These are phyloP conservation scores for Trichoderma lentiforme DNA, from an alignment of 2,329 filamentous ascomycete genomes.

Conservation along the genomic window DNA sequence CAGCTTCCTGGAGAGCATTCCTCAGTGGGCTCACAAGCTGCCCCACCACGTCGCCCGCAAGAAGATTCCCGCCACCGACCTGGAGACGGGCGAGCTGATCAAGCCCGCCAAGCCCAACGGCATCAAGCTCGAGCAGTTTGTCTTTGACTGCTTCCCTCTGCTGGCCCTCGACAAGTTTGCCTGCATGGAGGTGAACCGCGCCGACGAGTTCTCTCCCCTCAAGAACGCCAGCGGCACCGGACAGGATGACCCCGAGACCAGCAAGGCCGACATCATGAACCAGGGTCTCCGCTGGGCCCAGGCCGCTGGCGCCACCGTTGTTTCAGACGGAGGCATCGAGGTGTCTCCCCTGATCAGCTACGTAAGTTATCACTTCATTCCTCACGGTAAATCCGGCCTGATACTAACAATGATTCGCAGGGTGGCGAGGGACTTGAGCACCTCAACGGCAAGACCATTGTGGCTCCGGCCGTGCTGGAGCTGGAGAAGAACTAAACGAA, in stretches of 20 bases:
- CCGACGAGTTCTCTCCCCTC: conserved; percentile 96
- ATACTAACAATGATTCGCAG: conserved; percentile 32
- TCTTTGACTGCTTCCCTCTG: conserved; percentile 97
- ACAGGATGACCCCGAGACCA: conserved; percentile 92
- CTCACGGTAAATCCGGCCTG: background rate
- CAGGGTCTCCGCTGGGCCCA: conserved; percentile 87
- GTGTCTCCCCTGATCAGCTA: conserved; percentile 94
- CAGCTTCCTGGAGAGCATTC: conserved; percentile 85
- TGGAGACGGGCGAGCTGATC: conserved; percentile 71
- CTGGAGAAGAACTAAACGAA: conserved; percentile 32
- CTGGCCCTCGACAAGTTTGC: conserved; percentile 84
- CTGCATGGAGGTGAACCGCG: conserved; percentile 90
- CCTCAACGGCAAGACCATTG: conserved; percentile 51
- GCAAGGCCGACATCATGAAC: conserved; percentile 81
- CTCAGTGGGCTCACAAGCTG: conserved; percentile 77
- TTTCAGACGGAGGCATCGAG: conserved; percentile 72
- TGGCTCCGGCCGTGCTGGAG: conserved; percentile 52
- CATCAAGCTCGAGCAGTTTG: conserved; percentile 98
- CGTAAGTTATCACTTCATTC: conserved; percentile 55
- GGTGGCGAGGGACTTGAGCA: conserved; percentile 61
- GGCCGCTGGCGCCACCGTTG: conserved; percentile 71
- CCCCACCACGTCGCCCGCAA: conserved; percentile 96
- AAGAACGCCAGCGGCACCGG: conserved; percentile 86
- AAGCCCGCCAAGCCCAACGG: conserved; percentile 96
- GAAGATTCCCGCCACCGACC: conserved; percentile 90